Base-by-base conservation (phyloP, 2,329 filamentous ascomycete genomes). In the Xylaria polymorpha region DNA sequence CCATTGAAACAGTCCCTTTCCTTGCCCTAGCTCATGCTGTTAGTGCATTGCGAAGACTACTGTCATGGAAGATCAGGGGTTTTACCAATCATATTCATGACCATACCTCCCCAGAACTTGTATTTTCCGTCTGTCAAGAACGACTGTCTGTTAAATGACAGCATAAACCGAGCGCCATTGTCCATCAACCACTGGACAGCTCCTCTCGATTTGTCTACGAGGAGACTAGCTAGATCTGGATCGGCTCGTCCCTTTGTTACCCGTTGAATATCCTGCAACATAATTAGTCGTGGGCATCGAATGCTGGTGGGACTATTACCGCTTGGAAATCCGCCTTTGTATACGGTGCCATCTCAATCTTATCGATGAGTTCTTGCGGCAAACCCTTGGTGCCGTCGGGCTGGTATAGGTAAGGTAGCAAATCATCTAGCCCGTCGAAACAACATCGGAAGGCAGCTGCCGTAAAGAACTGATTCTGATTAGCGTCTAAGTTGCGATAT, bases 91-190 rank as follows among this genome's bases (percentile, higher is more conserved):
- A 69, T 75, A 41, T 64, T 77, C 41, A 91, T 78, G n/a, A 81
- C 83, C 75, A 92, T 78, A 0, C 90, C 90, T 12, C 90, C 90
- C 89, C 89, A 92, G 76, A 92, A 92, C 74, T 88, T 89, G 74
- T 84, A 84, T 37, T 85, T 80, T 0, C 86, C 88, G 60, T 87
- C 81, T n/a, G 91, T 84, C 66, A 88, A 81, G 75, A 90, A 92
- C 0, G 90, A 87, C 74, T 92, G 90, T 2, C 90, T 82, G 67
- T 91, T 88, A 77, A 91, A 91, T 1, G 84, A 86, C 3, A 92
- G 79, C 74, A 88, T 84, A 73, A 89, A 91, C 1, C 83, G 80
- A 2, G 90, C 79, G 0, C 88, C 88, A 48, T 87, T 82, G 56
- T 76, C 70, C 1, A 82, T 82, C 1, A 91, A 80, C 88, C 88